These are phyloP conservation scores for Trifolium repens DNA, from an alignment of 306 rosid species.

Conservation along the genomic window DNA sequence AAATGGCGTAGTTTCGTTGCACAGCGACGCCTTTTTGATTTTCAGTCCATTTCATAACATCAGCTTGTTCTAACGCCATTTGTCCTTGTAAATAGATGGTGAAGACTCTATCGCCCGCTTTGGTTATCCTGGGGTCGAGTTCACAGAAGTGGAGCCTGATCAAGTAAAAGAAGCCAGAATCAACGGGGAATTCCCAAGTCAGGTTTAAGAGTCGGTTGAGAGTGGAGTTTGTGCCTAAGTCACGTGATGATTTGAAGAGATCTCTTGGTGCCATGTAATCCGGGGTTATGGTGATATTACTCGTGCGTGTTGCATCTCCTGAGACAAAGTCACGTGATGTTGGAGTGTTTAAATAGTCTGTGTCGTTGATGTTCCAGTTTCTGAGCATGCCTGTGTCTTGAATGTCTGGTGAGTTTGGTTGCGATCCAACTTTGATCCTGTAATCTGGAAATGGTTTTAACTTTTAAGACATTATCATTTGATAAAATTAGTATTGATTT, in stretches of 20 bases:
- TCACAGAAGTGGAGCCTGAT: constrained; percentile 57
- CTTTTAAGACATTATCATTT: too few relatives aligned
- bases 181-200: constrained; percentile 41
- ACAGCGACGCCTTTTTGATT: constrained; percentile 19
- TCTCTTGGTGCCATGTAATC: constrained; percentile 47
- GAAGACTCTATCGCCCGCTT: neutral
- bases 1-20: constrained; percentile 32
- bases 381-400: constrained; percentile 46
- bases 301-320: fast-evolving
- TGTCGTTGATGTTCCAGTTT: constrained; percentile 9
- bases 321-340: neutral
- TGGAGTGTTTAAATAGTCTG: neutral
- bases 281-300: neutral
- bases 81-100: constrained; percentile 38
- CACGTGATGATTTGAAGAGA: constrained; percentile 36
- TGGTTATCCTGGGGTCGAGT: neutral
- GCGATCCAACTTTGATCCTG: constrained; percentile 42
- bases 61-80: neutral
- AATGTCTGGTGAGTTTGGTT: neutral
- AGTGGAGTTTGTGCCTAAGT: constrained; percentile 16
- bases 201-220: constrained; percentile 3
- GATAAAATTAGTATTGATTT: too few relatives aligned
- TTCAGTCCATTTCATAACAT: constrained; percentile 20
- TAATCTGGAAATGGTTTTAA: too few relatives aligned
- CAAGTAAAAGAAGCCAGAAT: constrained; percentile 39